A percentile compares a stretch with the other conserved stretches of the same genome.
phyloP scores from a whole-genome alignment of 805 yeast genomes.

The Saturnispora dispora region DNA sequence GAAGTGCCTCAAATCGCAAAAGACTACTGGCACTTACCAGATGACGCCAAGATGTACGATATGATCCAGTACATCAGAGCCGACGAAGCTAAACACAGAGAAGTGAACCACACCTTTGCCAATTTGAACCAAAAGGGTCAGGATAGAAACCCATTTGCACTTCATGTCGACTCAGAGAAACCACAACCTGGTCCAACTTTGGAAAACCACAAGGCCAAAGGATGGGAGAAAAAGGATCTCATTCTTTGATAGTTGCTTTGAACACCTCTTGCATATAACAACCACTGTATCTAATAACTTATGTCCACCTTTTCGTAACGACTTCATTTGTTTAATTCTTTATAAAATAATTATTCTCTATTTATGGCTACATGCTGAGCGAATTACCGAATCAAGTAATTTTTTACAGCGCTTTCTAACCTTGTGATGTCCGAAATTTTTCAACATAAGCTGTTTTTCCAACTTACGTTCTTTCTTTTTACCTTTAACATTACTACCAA shows the following conservation, averaged over 20 bases:
- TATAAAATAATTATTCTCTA: background rate
- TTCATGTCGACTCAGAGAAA: constrained; percentile 26
- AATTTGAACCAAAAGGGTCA: constrained; percentile 35
- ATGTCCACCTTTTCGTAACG: background rate
- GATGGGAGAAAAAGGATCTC: constrained; percentile 30
- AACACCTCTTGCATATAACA: background rate
- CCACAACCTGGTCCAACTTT: constrained; percentile 25
- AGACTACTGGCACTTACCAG: constrained; percentile 52
- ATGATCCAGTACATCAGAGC: constrained; percentile 57
- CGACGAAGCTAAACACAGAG: constrained; percentile 73
- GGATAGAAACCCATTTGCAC: constrained; percentile 65
- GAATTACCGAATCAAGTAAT: background rate
- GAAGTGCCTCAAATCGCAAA: constrained; percentile 51
- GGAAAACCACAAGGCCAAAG: constrained; percentile 21
- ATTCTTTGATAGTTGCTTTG: constrained; percentile 11
- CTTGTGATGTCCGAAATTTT: background rate
- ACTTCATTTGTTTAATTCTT: background rate
- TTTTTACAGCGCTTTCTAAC: background rate
- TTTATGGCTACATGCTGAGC: background rate
- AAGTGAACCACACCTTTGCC: constrained; percentile 70
- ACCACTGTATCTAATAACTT: background rate
- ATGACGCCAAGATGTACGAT: constrained; percentile 46
- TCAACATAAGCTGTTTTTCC: background rate
- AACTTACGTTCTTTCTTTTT: background rate
- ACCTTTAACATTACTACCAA: background rate